Percentiles rank a stretch among this genome's conserved stretches.
Evolutionary conservation across 257 asterid species (phyloP).

Genomic region (Nicotiana otophora): DNA sequence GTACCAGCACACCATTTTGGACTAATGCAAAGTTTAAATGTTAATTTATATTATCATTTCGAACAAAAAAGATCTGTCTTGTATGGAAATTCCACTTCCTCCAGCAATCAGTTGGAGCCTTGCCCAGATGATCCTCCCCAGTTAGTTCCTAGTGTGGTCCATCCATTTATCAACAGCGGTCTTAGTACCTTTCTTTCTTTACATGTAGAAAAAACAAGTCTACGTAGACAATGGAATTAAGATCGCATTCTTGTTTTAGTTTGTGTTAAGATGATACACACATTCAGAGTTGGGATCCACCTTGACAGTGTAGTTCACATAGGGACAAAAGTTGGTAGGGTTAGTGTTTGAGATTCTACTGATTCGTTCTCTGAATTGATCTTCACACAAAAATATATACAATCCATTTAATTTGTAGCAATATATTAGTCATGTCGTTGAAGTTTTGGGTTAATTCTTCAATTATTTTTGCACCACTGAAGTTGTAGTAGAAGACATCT

Average conservation of each 20-base stretch:
- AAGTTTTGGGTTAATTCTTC: neutral
- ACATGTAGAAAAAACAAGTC: neutral
- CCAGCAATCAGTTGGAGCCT: neutral
- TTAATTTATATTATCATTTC: neutral
- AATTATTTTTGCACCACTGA: neutral
- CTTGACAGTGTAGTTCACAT: neutral
- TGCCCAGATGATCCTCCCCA: neutral
- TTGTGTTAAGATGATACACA: neutral
- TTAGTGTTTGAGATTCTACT: neutral
- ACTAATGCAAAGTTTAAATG: too few species aligned
- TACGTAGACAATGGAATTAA: neutral
- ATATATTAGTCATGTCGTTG: neutral
- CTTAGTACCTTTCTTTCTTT: neutral
- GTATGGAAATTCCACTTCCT: neutral
- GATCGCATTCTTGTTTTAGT: too few species aligned
- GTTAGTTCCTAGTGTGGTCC: neutral
- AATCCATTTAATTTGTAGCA: neutral
- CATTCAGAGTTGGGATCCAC: neutral
- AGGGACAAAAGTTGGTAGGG: neutral
- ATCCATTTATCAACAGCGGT: neutral
- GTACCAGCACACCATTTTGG: too few species aligned
- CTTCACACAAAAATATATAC: neutral
- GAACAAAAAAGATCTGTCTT: neutral
- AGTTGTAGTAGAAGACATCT: neutral
- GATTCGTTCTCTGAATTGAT: neutral